Conservation (phyloP, 805 yeast species). For the Blastobotrys chiropterorum region DNA sequence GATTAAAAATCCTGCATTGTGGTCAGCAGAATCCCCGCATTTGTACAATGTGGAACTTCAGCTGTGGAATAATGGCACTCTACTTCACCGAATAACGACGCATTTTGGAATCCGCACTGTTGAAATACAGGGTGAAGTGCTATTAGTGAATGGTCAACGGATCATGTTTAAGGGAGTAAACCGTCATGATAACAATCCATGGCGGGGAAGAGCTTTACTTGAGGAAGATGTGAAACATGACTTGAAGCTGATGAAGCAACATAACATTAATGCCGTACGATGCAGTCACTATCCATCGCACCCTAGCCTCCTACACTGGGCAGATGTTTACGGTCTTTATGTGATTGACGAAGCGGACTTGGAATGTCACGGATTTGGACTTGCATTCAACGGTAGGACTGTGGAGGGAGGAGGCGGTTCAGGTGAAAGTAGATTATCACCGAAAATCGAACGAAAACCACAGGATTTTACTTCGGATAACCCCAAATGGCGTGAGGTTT, state of each 20-base stretch:
- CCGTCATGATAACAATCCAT: conserved; percentile 35
- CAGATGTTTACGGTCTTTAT: conserved; percentile 33
- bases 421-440: conserved; percentile 2
- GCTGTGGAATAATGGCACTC: conserved; percentile 9
- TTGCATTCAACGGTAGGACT: not conserved
- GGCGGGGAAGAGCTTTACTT: conserved; percentile 33
- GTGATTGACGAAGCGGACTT: conserved; percentile 36
- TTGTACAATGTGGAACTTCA: conserved; percentile 24
- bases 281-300: conserved; percentile 36
- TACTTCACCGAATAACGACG: conserved; percentile 22
- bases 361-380: conserved; percentile 34
- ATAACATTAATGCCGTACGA: conserved; percentile 34
- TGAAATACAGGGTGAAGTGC: conserved; percentile 26
- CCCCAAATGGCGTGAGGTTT: conserved; percentile 31
- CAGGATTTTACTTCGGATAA: conserved; percentile 29
- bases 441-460: conserved; percentile 17
- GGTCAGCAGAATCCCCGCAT: conserved; percentile 35
- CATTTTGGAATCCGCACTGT: conserved; percentile 32
- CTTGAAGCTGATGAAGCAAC: conserved; percentile 30
- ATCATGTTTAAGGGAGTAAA: conserved; percentile 32
- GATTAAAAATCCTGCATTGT: conserved; percentile 24
- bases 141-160: conserved; percentile 29
- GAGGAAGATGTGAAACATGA: conserved; percentile 31
- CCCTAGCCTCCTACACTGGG: conserved; percentile 30
- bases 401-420: not conserved